Conservation (phyloP, 2,329 filamentous ascomycete species). For the Aureobasidium sp. region DNA sequence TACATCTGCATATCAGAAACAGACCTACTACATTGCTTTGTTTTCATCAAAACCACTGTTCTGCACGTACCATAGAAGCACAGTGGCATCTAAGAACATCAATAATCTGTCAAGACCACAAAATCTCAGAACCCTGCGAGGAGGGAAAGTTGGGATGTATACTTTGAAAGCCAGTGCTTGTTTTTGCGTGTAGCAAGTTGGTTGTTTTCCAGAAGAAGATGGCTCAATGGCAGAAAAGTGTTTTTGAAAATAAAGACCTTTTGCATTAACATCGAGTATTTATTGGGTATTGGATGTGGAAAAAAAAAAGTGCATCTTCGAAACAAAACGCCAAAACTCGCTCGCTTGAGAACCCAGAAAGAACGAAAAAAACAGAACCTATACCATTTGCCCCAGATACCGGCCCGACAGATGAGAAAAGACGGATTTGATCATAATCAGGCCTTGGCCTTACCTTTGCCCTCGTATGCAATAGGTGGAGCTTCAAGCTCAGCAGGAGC, state of each 20-base stretch:
- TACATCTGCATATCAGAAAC: too few relatives aligned
- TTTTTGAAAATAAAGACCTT: background rate
- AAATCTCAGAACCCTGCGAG: too few relatives aligned
- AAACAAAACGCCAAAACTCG: background rate
- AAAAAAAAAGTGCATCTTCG: background rate
- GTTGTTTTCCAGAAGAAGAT: background rate
- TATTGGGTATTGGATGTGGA: background rate
- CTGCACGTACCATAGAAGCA: too few relatives aligned
- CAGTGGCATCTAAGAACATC: too few relatives aligned
- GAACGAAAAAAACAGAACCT: background rate
- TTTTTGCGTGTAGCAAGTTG: too few relatives aligned
- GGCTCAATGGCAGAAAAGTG: background rate
- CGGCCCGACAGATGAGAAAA: background rate
- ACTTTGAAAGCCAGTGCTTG: too few relatives aligned
- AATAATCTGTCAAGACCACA: too few relatives aligned
- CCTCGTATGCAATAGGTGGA: conserved; percentile 21
- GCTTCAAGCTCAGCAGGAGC: conserved; percentile 14
- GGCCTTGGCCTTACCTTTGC: conserved; percentile 25
- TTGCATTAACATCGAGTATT: background rate
- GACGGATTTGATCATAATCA: background rate
- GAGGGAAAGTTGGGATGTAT: too few relatives aligned
- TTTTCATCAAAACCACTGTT: too few relatives aligned
- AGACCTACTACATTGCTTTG: too few relatives aligned
- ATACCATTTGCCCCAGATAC: background rate
- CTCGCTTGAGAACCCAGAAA: background rate